These are phyloP conservation scores for Draba incana DNA, from an alignment of 345 rosid genomes.

Conservation along the genomic window DNA sequence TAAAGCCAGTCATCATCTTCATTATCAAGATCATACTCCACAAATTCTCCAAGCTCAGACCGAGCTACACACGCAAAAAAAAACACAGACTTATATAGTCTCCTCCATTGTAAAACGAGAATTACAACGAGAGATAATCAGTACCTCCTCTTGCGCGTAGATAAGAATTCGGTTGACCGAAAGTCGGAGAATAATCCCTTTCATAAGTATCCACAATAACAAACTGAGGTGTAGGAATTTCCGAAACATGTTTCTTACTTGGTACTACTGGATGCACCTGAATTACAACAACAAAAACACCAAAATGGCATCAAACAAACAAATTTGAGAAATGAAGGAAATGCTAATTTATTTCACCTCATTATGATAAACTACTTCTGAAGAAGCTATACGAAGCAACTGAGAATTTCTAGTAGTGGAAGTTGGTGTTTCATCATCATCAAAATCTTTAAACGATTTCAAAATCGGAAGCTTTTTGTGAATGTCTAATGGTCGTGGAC, in stretches of 20 bases:
- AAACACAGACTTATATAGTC: conserved; percentile 3
- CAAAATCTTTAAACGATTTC: conserved; percentile 87
- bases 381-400: conserved; percentile 60
- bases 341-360: conserved; percentile 42
- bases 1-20: conserved; percentile 98
- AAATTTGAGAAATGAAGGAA: background rate
- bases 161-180: conserved; percentile 80
- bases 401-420: conserved; percentile 77
- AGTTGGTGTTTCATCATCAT: conserved; percentile 91
- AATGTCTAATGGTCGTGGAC: conserved; percentile 96
- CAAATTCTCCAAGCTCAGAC: conserved; percentile 96
- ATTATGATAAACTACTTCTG: conserved; percentile 45
- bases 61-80: conserved; percentile 60
- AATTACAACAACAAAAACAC: background rate
- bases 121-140: conserved; percentile 12
- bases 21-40: conserved; percentile 96
- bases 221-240: conserved; percentile 92
- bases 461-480: conserved; percentile 96
- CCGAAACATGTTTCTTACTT: conserved; percentile 72
- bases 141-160: conserved; percentile 97
- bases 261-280: conserved; percentile 62
- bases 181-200: conserved; percentile 79
- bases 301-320: background rate
- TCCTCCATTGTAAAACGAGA: background rate
- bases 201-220: conserved; percentile 91